phyloP scores from a whole-genome alignment of 208 protist species.

The Acanthamoeba royreba region DNA sequence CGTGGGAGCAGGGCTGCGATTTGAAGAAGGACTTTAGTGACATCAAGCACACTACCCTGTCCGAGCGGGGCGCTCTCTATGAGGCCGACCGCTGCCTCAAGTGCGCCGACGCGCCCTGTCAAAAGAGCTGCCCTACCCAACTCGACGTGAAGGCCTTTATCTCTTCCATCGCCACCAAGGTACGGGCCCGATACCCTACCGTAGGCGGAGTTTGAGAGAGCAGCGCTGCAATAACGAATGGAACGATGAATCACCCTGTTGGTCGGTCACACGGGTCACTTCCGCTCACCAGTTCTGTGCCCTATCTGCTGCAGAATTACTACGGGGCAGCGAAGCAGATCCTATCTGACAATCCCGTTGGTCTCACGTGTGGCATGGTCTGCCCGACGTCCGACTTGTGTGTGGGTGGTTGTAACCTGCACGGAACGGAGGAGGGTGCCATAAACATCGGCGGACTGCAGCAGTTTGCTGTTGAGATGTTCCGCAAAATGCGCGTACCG shows the following conservation, averaged over 20 bases:
- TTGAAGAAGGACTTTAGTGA: constrained; percentile 76
- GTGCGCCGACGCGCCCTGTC: constrained; percentile 80
- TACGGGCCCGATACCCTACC: background rate
- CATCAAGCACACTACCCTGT: constrained; percentile 77
- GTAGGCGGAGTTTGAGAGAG: too few relatives aligned
- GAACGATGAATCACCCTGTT: too few relatives aligned
- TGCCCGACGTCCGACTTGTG: constrained; percentile 82
- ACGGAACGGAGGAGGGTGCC: constrained; percentile 77
- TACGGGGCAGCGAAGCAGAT: constrained; percentile 86
- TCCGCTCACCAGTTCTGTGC: too few relatives aligned
- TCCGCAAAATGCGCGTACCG: constrained; percentile 81
- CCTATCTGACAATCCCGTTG: constrained; percentile 86
- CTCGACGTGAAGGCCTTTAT: constrained; percentile 82
- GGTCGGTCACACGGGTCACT: background rate
- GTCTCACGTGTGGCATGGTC: constrained; percentile 84
- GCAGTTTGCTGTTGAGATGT: constrained; percentile 81
- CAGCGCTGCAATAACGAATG: too few relatives aligned
- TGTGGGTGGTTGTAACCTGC: constrained; percentile 84
- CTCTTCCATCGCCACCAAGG: constrained; percentile 69
- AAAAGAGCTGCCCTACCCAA: constrained; percentile 78
- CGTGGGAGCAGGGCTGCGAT: constrained; percentile 58
- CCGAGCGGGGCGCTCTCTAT: constrained; percentile 72
- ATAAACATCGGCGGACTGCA: constrained; percentile 84
- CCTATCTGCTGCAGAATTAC: too few relatives aligned
- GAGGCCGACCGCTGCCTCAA: constrained; percentile 71